Conservation (phyloP, 371 early-diverging fungal genomes). For the Mucor velutinosus region DNA sequence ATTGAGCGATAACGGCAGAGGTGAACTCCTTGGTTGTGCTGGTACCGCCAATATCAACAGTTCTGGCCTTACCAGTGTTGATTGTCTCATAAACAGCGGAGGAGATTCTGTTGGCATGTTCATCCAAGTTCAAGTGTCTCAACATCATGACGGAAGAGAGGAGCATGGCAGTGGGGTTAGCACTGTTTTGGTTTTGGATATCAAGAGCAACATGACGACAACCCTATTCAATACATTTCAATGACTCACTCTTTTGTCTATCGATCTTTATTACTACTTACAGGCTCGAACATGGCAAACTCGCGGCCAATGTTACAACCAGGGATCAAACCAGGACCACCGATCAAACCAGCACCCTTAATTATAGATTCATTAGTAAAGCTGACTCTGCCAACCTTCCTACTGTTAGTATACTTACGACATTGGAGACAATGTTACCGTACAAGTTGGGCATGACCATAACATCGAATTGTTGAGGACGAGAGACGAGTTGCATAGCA, state of each 20-base stretch:
- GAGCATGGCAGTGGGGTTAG: conserved; percentile 93
- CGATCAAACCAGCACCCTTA: conserved; percentile 90
- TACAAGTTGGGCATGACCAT: conserved; percentile 98
- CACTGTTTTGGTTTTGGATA: conserved; percentile 89
- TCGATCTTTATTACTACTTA: conserved; percentile 16
- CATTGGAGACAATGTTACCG: conserved; percentile 95
- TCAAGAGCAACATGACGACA: conserved; percentile 96
- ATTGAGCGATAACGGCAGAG: conserved; percentile 67
- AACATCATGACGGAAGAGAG: conserved; percentile 91
- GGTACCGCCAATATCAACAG: conserved; percentile 51
- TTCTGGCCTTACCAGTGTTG: conserved; percentile 26
- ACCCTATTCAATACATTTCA: conserved; percentile 39
- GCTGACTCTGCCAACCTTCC: neutral
- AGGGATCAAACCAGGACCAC: conserved; percentile 94
- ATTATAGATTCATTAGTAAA: neutral
- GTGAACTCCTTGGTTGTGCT: conserved; percentile 91
- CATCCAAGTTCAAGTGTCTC: conserved; percentile 85
- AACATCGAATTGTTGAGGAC: conserved; percentile 97
- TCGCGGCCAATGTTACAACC: conserved; percentile 96
- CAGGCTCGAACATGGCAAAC: conserved; percentile 95
- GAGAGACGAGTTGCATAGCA: conserved; percentile 97
- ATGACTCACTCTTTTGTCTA: neutral
- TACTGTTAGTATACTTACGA: conserved; percentile 37
- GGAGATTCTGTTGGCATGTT: conserved; percentile 84
- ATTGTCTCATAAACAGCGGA: conserved; percentile 62